Evolutionary conservation across 495 filamentous ascomycete species (phyloP).

Genomic region (Tricharina praecox): DNA sequence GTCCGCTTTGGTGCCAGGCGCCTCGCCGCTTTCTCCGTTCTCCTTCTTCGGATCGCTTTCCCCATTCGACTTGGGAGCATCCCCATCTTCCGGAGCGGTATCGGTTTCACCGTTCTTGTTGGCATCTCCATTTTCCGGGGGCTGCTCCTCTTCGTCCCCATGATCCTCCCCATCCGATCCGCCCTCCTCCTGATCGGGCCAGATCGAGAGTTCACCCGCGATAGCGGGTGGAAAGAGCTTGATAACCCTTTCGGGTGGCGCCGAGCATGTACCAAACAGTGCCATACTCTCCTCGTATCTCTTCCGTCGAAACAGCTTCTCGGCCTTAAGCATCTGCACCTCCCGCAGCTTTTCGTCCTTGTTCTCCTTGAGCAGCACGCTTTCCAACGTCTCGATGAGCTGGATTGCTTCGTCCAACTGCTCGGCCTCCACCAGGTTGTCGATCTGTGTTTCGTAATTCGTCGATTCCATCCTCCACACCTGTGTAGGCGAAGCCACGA

Average conservation of each 20-base stretch:
- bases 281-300: slow-evolving; percentile 84
- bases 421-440: slow-evolving; percentile 58
- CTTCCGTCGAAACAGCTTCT: slow-evolving; percentile 58
- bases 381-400: slow-evolving; percentile 72
- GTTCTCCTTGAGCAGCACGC: slow-evolving; percentile 60
- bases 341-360: slow-evolving; percentile 65
- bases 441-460: slow-evolving; percentile 82
- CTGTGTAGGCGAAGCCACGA: slow-evolving; percentile 69
- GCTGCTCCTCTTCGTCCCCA: slow-evolving; percentile 13
- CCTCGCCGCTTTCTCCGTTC: slow-evolving; percentile 5
- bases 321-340: slow-evolving; percentile 78
- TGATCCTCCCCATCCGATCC: slow-evolving; percentile 19
- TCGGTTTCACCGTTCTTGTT: slow-evolving; percentile 5
- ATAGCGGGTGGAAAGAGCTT: slow-evolving; percentile 68
- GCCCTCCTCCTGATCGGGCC: slow-evolving; percentile 35
- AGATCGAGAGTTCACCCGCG: slow-evolving; percentile 56
- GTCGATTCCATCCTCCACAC: slow-evolving; percentile 95
- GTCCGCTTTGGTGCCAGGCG: background rate
- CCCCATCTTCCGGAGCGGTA: slow-evolving; percentile 1
- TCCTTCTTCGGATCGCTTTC: slow-evolving; percentile 9
- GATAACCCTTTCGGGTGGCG: slow-evolving; percentile 78
- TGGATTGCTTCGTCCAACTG: slow-evolving; percentile 87
- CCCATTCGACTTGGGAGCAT: background rate
- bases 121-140: background rate
- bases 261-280: slow-evolving; percentile 67